phyloP scores from a whole-genome alignment of 2,329 filamentous ascomycete species.

The Cytospora schulzeri region DNA sequence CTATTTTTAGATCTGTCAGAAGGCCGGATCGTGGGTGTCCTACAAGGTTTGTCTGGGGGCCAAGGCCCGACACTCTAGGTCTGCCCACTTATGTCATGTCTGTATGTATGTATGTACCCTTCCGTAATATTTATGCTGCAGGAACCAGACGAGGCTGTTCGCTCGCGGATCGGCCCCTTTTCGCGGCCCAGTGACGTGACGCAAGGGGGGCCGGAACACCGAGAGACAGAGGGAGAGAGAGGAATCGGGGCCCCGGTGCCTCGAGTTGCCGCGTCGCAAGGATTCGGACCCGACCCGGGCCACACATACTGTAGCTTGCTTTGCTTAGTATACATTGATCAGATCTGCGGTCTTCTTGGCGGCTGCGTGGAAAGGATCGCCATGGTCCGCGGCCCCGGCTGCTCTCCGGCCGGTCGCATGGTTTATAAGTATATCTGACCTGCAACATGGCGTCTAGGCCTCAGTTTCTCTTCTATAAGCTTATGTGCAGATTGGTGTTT shows the following conservation, averaged over 20 bases:
- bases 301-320: no score
- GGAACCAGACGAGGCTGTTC: not conserved
- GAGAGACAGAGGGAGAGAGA: no score
- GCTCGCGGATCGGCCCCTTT: conserved; percentile 6
- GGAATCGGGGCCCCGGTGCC: not conserved
- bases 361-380: not conserved
- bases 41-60: not conserved
- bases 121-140: no score
- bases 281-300: not conserved
- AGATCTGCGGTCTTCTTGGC: not conserved
- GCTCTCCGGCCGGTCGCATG: not conserved
- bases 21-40: not conserved
- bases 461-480: not conserved
- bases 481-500: not conserved
- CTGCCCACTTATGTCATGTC: not conserved
- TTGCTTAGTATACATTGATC: not conserved
- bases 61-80: not conserved
- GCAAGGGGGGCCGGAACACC: not conserved
- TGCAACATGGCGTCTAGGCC: not conserved
- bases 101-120: not conserved
- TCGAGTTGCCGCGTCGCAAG: not conserved
- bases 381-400: not conserved
- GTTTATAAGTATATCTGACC: not conserved
- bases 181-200: not conserved
- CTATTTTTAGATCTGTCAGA: conserved; percentile 13